A percentile compares a stretch with the other conserved stretches of the same genome.
Evolutionary conservation across 768 basidiomycete genomes (phyloP).

Genomic region (Clitopilus hobsonii): DNA sequence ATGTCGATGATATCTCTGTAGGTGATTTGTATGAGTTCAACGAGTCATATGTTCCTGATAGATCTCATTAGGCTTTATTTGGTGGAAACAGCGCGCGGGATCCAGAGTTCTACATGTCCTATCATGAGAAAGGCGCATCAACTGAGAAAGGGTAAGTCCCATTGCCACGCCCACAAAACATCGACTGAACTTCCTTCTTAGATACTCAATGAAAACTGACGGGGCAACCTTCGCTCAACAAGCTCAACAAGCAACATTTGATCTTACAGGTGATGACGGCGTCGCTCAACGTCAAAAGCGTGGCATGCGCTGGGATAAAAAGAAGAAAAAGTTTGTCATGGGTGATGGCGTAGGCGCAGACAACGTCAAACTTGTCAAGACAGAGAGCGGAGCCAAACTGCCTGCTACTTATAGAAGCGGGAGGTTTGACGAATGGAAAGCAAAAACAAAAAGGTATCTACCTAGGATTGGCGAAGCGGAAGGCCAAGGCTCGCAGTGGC

Average conservation of each 20-base stretch:
- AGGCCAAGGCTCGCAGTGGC: conserved; percentile 29
- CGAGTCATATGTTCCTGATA: not conserved
- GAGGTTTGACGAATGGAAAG: conserved; percentile 93
- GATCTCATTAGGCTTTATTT: not conserved
- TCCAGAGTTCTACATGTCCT: conserved; percentile 86
- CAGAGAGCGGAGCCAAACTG: conserved; percentile 86
- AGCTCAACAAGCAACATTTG: conserved; percentile 75
- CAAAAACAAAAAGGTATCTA: conserved; percentile 64
- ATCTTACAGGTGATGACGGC: conserved; percentile 77
- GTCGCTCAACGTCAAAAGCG: conserved; percentile 52
- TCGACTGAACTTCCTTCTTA: conserved; percentile 21
- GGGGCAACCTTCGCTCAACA: conserved; percentile 87
- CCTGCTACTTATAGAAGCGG: conserved; percentile 93
- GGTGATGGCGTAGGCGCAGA: conserved; percentile 84
- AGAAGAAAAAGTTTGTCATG: conserved; percentile 90
- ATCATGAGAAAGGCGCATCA: conserved; percentile 81
- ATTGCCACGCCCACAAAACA: not conserved
- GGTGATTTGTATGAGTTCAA: conserved; percentile 10
- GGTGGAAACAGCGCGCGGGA: conserved; percentile 57
- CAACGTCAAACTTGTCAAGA: conserved; percentile 89
- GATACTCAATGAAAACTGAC: conserved; percentile 86
- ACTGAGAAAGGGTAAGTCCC: conserved; percentile 85
- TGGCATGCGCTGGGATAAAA: conserved; percentile 88
- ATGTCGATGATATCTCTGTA: conserved; percentile 76
- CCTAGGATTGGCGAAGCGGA: conserved; percentile 86